Base-by-base conservation (phyloP, 202 grass and related monocot species). In the Dendrocalamus latiflorus region DNA sequence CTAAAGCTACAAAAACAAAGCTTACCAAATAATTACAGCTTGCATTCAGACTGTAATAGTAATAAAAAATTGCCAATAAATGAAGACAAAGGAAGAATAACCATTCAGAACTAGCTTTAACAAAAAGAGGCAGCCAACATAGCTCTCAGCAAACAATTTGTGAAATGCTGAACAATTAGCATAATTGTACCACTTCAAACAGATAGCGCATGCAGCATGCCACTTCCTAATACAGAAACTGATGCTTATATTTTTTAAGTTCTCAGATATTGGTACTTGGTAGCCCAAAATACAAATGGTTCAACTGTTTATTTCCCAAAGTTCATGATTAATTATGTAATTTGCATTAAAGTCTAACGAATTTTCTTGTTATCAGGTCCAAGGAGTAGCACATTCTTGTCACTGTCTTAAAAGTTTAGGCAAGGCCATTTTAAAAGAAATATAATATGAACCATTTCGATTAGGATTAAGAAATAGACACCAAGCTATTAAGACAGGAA, bases 161-260 rank as follows among this genome's bases (percentile, higher is more conserved):
- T 70, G 5, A 73, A 65, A 71, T 56, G 45, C 12, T 56, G 38
- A 86, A 45, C 8, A 56, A 14, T 45, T 55, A 51, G 34, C 59
- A 66, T 26, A 44, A 71, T 5, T 64, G 30, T 65, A 79, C 83
- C 24, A 64, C 66, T 79, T 79, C 34, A 68, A 63, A 70, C 5
- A 65, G 30, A 65, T 8, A 65, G 12, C 21, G 15, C 24, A 26
- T 17, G n/a, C 36, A 11, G 1, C 26, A 50, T 59, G 8, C 6
- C 34, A 25, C 1, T 58, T 75, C 72, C 34, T 75, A 42, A 64
- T 37, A 73, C 26, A 72, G 18, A 73, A 38, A 80, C 45, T 65
- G 14, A 79, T 65, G 39, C 38, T 79, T 72, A 79, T 17, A 16
- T 63, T 20, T 0, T 6, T 51, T 8, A 79, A 22, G 55, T 45